These are phyloP conservation scores for Phylloporus sp. DNA, from an alignment of 768 basidiomycete species.

Conservation along the genomic window DNA sequence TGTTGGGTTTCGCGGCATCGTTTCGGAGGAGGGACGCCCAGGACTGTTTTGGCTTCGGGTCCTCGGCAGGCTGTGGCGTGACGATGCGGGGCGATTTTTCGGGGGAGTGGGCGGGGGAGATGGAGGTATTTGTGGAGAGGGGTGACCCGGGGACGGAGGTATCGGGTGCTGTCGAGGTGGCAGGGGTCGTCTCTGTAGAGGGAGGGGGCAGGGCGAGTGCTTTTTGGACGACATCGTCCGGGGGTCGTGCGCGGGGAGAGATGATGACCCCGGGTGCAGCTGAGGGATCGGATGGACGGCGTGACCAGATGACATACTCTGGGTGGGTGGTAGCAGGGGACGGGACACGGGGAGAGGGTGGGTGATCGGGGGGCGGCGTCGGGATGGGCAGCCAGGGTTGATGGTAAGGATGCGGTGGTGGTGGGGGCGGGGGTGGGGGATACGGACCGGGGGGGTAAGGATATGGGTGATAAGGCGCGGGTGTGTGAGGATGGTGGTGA, in stretches of 20 bases:
- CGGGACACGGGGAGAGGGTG: conserved; percentile 15
- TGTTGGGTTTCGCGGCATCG: conserved; percentile 36
- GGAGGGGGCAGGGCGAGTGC: conserved; percentile 55
- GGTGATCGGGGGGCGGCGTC: conserved; percentile 1
- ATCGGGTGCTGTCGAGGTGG: conserved; percentile 46
- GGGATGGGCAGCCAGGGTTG: not conserved
- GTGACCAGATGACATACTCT: conserved; percentile 67
- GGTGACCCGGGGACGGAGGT: conserved; percentile 51
- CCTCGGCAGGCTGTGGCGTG: conserved; percentile 4
- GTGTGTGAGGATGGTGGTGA: conserved; percentile 26
- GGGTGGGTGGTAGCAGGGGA: conserved; percentile 3
- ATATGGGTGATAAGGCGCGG: too few species aligned
- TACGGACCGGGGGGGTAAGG: too few species aligned
- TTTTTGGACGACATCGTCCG: conserved; percentile 48
- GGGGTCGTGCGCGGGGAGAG: conserved; percentile 58
- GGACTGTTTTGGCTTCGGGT: conserved; percentile 39
- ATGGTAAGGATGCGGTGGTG: too few species aligned
- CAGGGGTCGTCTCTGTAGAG: conserved; percentile 47
- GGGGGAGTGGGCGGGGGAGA: conserved; percentile 37
- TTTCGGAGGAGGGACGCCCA: conserved; percentile 71
- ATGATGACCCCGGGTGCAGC: conserved; percentile 69
- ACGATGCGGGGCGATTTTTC: conserved; percentile 5
- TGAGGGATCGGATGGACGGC: conserved; percentile 60
- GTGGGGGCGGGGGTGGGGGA: conserved; percentile 29
- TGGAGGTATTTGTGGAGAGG: conserved; percentile 53